Percentiles rank a stretch among this genome's conserved stretches.
phyloP scores from a whole-genome alignment of 2,329 filamentous ascomycete species.

The Cercospora citrullina region DNA sequence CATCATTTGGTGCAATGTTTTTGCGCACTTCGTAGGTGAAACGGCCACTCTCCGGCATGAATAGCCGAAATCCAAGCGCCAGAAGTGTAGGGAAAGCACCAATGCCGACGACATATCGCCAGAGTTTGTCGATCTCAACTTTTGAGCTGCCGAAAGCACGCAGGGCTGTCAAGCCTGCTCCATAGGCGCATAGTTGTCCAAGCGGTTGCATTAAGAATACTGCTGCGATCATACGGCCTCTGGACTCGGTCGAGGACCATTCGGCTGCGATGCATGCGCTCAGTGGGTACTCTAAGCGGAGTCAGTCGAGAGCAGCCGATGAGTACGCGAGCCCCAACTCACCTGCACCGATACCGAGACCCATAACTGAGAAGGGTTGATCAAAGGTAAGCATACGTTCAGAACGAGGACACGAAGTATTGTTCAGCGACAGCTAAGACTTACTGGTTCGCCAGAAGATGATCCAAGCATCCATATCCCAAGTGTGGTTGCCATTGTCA shows the following conservation, averaged over 20 bases:
- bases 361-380: slow-evolving; percentile 35
- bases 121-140: slow-evolving; percentile 41
- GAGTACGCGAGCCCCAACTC: not conserved
- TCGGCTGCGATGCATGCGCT: slow-evolving; percentile 44
- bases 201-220: slow-evolving; percentile 48
- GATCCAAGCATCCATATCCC: slow-evolving; percentile 43
- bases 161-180: slow-evolving; percentile 24
- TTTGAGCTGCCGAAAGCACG: slow-evolving; percentile 31
- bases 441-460: slow-evolving; percentile 40
- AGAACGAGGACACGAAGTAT: not conserved
- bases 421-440: not conserved
- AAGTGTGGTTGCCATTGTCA: slow-evolving; percentile 29
- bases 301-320: not conserved
- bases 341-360: slow-evolving; percentile 42
- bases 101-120: slow-evolving; percentile 45
- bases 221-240: slow-evolving; percentile 45
- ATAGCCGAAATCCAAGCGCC: slow-evolving; percentile 43
- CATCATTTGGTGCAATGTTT: slow-evolving; percentile 37
- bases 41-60: slow-evolving; percentile 44
- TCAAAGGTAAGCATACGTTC: not conserved
- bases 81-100: slow-evolving; percentile 43
- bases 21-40: slow-evolving; percentile 44
- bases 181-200: slow-evolving; percentile 41
- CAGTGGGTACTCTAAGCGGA: slow-evolving; percentile 35
- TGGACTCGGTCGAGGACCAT: slow-evolving; percentile 41